These are phyloP conservation scores for Fusarium nanum DNA, from an alignment of 2,329 filamentous ascomycete genomes.

Conservation along the genomic window DNA sequence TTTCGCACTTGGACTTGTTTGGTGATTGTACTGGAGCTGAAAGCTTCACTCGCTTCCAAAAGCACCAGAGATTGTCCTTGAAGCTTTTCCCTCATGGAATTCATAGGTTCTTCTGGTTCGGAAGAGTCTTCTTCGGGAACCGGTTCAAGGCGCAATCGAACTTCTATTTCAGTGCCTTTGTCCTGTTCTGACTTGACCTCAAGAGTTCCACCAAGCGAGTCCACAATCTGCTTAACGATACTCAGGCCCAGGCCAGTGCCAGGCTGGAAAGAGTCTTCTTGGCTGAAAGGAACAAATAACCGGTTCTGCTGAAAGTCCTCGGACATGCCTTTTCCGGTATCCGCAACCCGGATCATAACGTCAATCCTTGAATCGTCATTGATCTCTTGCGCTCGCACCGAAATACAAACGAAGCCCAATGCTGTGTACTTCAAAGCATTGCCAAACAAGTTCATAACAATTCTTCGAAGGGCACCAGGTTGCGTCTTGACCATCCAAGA, in stretches of 20 bases:
- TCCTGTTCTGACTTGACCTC: slow-evolving; percentile 65
- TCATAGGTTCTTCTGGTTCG: slow-evolving; percentile 29
- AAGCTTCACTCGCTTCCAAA: slow-evolving; percentile 21
- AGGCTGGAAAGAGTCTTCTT: slow-evolving; percentile 70
- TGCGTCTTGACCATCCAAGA: slow-evolving; percentile 66
- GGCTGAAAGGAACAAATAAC: slow-evolving; percentile 71
- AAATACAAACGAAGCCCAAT: slow-evolving; percentile 61
- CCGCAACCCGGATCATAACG: slow-evolving; percentile 62
- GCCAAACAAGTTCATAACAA: slow-evolving; percentile 72
- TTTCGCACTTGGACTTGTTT: slow-evolving; percentile 43
- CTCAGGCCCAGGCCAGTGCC: slow-evolving; percentile 72
- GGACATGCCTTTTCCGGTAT: slow-evolving; percentile 74
- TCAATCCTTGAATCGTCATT: slow-evolving; percentile 38
- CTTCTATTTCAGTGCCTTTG: slow-evolving; percentile 66
- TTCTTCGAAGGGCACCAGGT: slow-evolving; percentile 62
- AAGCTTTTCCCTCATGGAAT: slow-evolving; percentile 19
- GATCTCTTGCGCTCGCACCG: slow-evolving; percentile 44
- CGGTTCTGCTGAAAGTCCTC: slow-evolving; percentile 69
- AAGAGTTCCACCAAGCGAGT: slow-evolving; percentile 69
- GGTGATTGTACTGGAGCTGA: slow-evolving; percentile 2
- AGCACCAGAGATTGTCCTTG: slow-evolving; percentile 37
- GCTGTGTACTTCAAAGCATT: slow-evolving; percentile 73
- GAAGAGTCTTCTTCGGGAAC: slow-evolving; percentile 12
- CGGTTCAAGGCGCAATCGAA: slow-evolving; percentile 56
- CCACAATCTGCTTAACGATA: slow-evolving; percentile 71